Percentiles rank a stretch among this genome's conserved stretches.
These are phyloP conservation scores for Leccinum barrowsii DNA, from an alignment of 768 basidiomycete species.

Conservation along the genomic window DNA sequence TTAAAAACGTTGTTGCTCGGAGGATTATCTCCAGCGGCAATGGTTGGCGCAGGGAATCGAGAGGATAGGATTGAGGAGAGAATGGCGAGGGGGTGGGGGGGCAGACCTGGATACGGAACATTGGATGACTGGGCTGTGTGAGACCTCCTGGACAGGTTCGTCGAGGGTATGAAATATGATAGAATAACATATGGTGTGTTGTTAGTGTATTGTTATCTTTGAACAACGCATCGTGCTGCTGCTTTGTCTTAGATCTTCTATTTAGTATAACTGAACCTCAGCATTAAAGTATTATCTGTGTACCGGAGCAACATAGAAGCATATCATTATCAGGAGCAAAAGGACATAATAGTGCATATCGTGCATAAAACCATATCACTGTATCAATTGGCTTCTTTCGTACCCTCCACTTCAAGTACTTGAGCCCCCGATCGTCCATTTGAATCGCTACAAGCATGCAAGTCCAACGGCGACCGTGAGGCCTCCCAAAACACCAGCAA, in stretches of 20 bases:
- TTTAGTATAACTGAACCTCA: neutral
- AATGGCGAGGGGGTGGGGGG: conserved; percentile 47
- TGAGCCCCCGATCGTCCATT: neutral
- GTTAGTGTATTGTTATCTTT: conserved; percentile 2
- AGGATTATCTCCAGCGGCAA: conserved; percentile 24
- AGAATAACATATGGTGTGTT: conserved; percentile 10
- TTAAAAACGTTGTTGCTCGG: conserved; percentile 18
- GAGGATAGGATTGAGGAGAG: conserved; percentile 54
- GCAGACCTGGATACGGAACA: conserved; percentile 36
- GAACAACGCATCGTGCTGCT: neutral
- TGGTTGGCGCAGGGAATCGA: conserved; percentile 23
- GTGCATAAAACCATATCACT: conserved; percentile 12
- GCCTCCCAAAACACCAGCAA: conserved; percentile 33
- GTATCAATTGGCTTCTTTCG: neutral
- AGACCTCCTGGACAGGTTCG: neutral
- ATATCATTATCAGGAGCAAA: conserved; percentile 16
- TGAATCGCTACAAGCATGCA: conserved; percentile 32
- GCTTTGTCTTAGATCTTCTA: neutral
- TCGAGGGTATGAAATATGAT: neutral
- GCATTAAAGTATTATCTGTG: neutral
- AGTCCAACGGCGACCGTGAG: conserved; percentile 30
- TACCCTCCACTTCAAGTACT: neutral
- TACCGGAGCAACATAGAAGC: conserved; percentile 3
- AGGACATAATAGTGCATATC: conserved; percentile 9
- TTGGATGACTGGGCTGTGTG: conserved; percentile 60